Evolutionary conservation across 441 rosid genomes (phyloP).

Genomic region (Capsella rubella): DNA sequence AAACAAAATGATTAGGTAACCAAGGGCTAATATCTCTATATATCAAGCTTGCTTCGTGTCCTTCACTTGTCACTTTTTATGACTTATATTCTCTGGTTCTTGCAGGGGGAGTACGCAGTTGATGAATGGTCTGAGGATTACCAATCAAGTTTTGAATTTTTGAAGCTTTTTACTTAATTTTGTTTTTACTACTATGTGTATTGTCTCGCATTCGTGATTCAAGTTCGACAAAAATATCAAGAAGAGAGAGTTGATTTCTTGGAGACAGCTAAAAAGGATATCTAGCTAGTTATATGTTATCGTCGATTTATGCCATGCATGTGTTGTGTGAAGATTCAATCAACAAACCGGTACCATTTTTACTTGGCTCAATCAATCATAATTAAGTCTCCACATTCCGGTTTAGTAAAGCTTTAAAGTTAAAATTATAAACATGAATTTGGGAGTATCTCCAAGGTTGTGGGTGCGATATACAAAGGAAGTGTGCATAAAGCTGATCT

Average conservation of each 20-base stretch:
- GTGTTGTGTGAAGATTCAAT: neutral
- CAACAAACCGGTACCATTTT: neutral
- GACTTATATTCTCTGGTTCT: neutral
- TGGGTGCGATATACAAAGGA: too few species aligned
- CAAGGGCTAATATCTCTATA: neutral
- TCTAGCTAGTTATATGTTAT: neutral
- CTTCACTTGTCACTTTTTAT: neutral
- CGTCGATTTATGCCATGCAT: neutral
- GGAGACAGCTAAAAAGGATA: neutral
- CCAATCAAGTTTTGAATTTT: conserved; percentile 23
- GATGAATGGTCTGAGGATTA: conserved; percentile 15
- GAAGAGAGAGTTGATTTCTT: neutral
- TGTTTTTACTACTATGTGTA: neutral
- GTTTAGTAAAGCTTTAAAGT: neutral
- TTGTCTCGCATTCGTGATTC: neutral
- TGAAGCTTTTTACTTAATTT: neutral
- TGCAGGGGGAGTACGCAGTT: conserved; percentile 18
- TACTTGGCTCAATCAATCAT: neutral
- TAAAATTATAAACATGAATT: neutral
- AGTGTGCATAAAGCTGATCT: neutral
- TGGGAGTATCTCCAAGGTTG: neutral
- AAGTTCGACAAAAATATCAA: neutral
- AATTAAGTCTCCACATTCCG: neutral
- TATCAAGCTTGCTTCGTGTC: neutral
- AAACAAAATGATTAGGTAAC: neutral